Evolutionary conservation across 805 yeast genomes (phyloP).

Genomic region (Sugiyamaella lignohabitans): DNA sequence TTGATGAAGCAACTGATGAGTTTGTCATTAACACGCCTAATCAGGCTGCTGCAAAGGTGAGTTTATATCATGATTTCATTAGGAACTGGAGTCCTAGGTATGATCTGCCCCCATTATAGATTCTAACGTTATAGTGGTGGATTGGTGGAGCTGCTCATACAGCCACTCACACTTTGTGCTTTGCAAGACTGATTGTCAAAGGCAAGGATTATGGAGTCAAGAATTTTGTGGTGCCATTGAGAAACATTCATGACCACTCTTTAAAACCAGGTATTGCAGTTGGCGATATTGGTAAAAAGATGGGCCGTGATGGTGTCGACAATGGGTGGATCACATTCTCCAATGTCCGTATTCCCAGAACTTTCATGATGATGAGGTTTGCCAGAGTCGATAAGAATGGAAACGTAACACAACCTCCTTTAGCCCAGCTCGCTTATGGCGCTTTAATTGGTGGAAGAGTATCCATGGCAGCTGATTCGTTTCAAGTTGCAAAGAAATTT

Average conservation of each 20-base stretch:
- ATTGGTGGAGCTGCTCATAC: constrained; percentile 97
- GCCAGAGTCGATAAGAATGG: constrained; percentile 64
- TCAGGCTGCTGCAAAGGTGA: constrained; percentile 87
- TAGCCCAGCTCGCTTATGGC: constrained; percentile 82
- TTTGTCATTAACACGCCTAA: constrained; percentile 81
- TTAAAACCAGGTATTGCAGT: constrained; percentile 70
- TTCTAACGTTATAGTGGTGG: too few relatives aligned
- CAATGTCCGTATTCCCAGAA: constrained; percentile 74
- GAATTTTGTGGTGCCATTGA: constrained; percentile 84
- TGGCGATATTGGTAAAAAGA: constrained; percentile 90
- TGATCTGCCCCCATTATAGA: too few relatives aligned
- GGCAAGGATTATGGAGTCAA: constrained; percentile 88
- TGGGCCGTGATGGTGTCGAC: constrained; percentile 94
- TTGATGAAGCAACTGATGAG: constrained; percentile 55
- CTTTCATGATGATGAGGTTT: constrained; percentile 73
- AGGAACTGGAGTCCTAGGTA: too few relatives aligned
- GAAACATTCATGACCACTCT: constrained; percentile 61
- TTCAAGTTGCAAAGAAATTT: constrained; percentile 70
- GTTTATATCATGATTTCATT: too few relatives aligned
- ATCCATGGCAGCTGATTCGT: constrained; percentile 80
- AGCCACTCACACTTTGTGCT: constrained; percentile 78
- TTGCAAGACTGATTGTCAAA: constrained; percentile 72
- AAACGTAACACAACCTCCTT: constrained; percentile 66
- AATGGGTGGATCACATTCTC: constrained; percentile 95
- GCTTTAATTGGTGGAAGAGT: constrained; percentile 86